Evolutionary conservation across 2,329 filamentous ascomycete genomes (phyloP), one percentile per base, ranked within the genome.

Genomic region (Cadophora sp.): DNA sequence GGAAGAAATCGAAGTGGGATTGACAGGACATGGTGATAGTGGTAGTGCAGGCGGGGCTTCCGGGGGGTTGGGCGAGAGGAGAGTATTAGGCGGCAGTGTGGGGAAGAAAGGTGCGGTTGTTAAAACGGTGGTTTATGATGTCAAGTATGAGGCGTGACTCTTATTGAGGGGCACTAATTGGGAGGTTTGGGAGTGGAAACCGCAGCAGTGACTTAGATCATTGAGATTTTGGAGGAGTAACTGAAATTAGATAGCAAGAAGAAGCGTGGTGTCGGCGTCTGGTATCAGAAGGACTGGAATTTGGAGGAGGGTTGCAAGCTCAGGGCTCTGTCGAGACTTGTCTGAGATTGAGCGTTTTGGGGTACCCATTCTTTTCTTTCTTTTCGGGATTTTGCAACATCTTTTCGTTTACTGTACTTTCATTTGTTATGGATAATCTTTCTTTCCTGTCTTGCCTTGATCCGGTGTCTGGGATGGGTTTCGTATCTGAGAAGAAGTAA

Each of bases 101-200:
- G 55, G n/a, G 11, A 59, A 26, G 55, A 59, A 59, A 26, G 5
- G 9, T 24, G n/a, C 34, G 2, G 55, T 59, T 2, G n/a, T 59
- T 1, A 59, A 40, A n/a, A 59, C 55, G 11, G 55, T 59, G 22
- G 55, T 40, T 9, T 59, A 59, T 26, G 55, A 37, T 37, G 31
- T 59, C 8, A 59, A 24, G n/a, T 40, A 59, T 40, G 55, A 59
- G 31, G 31, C 55, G n/a, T 59, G 55, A 37, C 55, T 59, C 14
- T 59, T 59, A 59, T 24, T 40, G 55, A 59, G 34, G 55, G 31
- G 55, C 31, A n/a, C 22, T 2, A 40, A 59, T 59, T 40, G 4
- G 8, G 31, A 59, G 31, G 31, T 59, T n/a, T 59, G 55, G 55
- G 55, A 59, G 31, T 59, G 55, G 55, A 59, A 59, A 40, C 22